Percentiles rank a stretch among this genome's conserved stretches.
These are phyloP conservation scores for Lentinus brumalis DNA, from an alignment of 768 basidiomycete species.

Conservation along the genomic window DNA sequence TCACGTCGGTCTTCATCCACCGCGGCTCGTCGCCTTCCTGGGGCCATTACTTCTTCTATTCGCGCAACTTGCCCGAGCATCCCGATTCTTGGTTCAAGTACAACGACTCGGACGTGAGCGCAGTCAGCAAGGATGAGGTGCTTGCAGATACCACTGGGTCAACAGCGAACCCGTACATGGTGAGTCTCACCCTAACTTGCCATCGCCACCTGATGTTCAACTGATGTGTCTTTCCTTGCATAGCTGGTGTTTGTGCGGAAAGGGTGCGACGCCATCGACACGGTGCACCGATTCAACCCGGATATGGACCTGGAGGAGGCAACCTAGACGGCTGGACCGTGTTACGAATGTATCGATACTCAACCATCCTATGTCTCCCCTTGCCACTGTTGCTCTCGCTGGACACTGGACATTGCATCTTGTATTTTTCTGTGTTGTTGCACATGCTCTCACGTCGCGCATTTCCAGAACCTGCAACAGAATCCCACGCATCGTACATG, in stretches of 20 bases:
- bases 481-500: too few species aligned
- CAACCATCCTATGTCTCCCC: too few species aligned
- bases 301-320: constrained; percentile 14
- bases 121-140: constrained; percentile 79
- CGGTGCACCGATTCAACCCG: constrained; percentile 66
- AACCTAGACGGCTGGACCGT: neutral
- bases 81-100: constrained; percentile 95
- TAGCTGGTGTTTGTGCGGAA: constrained; percentile 86
- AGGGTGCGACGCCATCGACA: constrained; percentile 76
- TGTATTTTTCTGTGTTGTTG: too few species aligned
- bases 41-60: constrained; percentile 97
- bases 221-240: neutral
- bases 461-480: too few species aligned
- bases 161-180: constrained; percentile 89
- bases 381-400: too few species aligned
- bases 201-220: neutral
- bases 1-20: constrained; percentile 95
- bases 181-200: constrained; percentile 36
- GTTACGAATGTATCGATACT: too few species aligned
- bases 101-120: constrained; percentile 86
- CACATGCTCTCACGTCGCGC: too few species aligned
- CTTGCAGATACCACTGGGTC: constrained; percentile 88
- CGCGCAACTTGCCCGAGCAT: constrained; percentile 77
- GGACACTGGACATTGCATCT: too few species aligned
- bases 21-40: constrained; percentile 84